Evolutionary conservation across 1,284 basidiomycete species (phyloP).

Genomic region (Trametes pubescens): DNA sequence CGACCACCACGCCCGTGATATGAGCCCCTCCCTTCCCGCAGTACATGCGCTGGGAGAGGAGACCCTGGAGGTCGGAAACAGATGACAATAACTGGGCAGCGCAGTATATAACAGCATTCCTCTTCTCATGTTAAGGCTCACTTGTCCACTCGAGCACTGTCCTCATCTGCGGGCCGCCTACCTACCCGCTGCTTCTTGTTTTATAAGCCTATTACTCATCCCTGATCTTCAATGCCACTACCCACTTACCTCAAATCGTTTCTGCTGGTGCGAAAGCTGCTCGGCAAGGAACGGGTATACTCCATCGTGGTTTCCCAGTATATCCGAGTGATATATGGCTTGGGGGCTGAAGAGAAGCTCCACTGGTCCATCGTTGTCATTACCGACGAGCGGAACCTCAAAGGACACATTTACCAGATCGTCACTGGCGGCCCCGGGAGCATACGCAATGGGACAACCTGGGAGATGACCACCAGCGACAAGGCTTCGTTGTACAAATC

Average conservation of each 20-base stretch:
- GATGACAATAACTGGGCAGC: not conserved
- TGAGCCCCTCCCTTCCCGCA: not conserved
- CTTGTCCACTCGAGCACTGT: no score
- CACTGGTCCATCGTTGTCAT: slow-evolving; percentile 31
- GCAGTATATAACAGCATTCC: not conserved
- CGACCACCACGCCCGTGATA: not conserved
- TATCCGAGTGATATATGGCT: slow-evolving; percentile 18
- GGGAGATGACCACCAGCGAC: not conserved
- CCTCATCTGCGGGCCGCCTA: no score
- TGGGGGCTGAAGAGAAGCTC: slow-evolving; percentile 27
- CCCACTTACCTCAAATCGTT: not conserved
- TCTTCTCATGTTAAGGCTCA: no score
- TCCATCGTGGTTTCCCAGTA: slow-evolving; percentile 28
- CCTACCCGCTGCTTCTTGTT: no score
- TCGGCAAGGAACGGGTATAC: not conserved
- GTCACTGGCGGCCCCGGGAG: not conserved
- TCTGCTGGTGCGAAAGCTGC: not conserved
- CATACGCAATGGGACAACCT: not conserved
- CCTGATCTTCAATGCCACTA: not conserved
- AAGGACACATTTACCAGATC: slow-evolving; percentile 20
- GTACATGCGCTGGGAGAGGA: not conserved
- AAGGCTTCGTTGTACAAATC: not conserved
- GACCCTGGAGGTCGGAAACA: not conserved
- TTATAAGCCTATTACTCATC: no score
- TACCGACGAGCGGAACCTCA: not conserved